Evolutionary conservation across 768 basidiomycete species (phyloP).

Genomic region (Exidia glandulosa): DNA sequence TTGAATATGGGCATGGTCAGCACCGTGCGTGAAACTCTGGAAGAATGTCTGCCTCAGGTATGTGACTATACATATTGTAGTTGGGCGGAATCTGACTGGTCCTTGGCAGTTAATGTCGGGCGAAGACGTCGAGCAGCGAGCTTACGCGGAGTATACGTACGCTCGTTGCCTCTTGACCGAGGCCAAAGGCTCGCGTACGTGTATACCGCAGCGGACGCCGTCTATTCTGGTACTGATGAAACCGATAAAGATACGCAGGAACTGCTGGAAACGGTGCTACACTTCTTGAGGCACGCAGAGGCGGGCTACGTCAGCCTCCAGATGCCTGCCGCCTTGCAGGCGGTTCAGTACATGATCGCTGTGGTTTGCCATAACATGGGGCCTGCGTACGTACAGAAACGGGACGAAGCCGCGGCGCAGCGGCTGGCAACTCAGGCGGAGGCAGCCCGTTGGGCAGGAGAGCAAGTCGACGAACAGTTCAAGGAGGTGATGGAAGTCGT

Average conservation of each 20-base stretch:
- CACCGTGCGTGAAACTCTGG: constrained; percentile 50
- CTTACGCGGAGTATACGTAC: constrained; percentile 59
- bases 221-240: constrained; percentile 14
- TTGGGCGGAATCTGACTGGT: background rate
- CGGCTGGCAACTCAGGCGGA: constrained; percentile 35
- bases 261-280: constrained; percentile 44
- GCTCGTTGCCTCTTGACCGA: constrained; percentile 63
- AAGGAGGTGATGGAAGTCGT: constrained; percentile 48
- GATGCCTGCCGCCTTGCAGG: constrained; percentile 46
- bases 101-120: constrained; percentile 50
- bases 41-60: constrained; percentile 78
- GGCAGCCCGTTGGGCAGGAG: background rate
- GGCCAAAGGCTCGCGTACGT: constrained; percentile 4
- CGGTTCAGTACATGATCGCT: constrained; percentile 63
- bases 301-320: constrained; percentile 50
- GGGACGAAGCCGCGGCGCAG: constrained; percentile 42
- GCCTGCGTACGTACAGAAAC: constrained; percentile 28
- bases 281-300: constrained; percentile 52
- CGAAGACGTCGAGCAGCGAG: constrained; percentile 65
- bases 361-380: constrained; percentile 64
- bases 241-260: constrained; percentile 13
- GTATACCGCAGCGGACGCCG: background rate
- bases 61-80: constrained; percentile 4
- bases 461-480: constrained; percentile 27
- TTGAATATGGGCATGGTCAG: constrained; percentile 69